Evolutionary conservation across 2,329 filamentous ascomycete species (phyloP).

Genomic region (Rhinocladiella mackenziei): DNA sequence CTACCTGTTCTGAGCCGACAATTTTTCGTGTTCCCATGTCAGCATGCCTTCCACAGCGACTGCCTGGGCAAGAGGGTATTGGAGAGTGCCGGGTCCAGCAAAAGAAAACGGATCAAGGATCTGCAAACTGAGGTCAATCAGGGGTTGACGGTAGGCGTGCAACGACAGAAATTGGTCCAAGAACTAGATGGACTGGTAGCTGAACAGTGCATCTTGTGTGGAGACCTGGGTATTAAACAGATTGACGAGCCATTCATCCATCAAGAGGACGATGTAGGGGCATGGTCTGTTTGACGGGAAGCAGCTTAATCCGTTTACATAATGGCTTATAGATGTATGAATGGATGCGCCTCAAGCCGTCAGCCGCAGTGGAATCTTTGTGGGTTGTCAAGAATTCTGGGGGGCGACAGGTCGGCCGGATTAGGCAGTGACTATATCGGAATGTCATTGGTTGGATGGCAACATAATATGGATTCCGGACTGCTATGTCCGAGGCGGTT

Average conservation of each 20-base stretch:
- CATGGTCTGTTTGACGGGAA: constrained; percentile 65
- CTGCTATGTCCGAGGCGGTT: too few species aligned
- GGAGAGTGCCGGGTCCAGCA: constrained; percentile 71
- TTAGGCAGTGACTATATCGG: too few species aligned
- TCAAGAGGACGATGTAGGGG: constrained; percentile 65
- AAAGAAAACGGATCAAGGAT: constrained; percentile 75
- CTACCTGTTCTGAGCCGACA: constrained; percentile 82
- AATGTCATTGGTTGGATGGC: too few species aligned
- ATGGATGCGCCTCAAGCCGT: too few species aligned
- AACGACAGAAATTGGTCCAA: constrained; percentile 75
- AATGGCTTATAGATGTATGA: constrained; percentile 3
- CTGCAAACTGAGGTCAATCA: constrained; percentile 78
- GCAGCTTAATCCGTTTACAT: constrained; percentile 1
- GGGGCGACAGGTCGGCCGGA: too few species aligned
- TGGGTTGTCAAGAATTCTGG: too few species aligned
- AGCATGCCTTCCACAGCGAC: constrained; percentile 96
- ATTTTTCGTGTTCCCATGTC: constrained; percentile 98
- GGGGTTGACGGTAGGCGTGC: constrained; percentile 64
- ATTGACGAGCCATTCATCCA: constrained; percentile 90
- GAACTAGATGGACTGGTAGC: constrained; percentile 92
- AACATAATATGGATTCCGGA: too few species aligned
- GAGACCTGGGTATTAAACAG: constrained; percentile 88
- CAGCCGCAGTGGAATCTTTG: too few species aligned
- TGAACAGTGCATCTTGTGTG: constrained; percentile 86
- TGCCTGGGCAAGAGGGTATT: constrained; percentile 84